Evolutionary conservation across 2,329 filamentous ascomycete genomes (phyloP).

Genomic region (Trichophyton verrucosum): DNA sequence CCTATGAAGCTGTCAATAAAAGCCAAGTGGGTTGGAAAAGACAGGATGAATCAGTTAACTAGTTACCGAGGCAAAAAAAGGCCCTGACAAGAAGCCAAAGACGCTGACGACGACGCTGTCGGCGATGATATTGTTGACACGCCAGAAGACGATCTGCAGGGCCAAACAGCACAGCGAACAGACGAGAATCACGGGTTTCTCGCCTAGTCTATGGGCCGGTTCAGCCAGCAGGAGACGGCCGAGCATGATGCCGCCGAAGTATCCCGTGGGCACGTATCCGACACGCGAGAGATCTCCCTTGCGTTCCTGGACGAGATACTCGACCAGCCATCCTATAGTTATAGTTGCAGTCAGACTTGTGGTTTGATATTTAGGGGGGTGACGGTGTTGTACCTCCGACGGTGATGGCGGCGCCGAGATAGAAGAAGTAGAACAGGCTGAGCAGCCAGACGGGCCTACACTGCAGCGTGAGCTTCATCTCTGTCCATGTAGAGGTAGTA

Average conservation of each 20-base stretch:
- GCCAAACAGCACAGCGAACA: slow-evolving; percentile 43
- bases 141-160: slow-evolving; percentile 49
- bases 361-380: background rate
- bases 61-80: slow-evolving; percentile 44
- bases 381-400: slow-evolving; percentile 44
- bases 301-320: slow-evolving; percentile 50
- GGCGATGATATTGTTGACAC: slow-evolving; percentile 34
- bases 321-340: slow-evolving; percentile 47
- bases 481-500: slow-evolving; percentile 7
- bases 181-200: slow-evolving; percentile 44
- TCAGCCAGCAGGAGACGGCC: slow-evolving; percentile 47
- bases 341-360: background rate
- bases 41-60: too few relatives aligned
- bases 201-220: slow-evolving; percentile 47
- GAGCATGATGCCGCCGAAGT: slow-evolving; percentile 46
- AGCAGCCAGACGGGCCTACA: slow-evolving; percentile 53
- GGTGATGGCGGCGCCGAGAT: slow-evolving; percentile 60
- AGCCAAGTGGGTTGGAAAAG: too few relatives aligned
- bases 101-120: slow-evolving; percentile 44
- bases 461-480: slow-evolving; percentile 20
- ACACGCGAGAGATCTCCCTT: slow-evolving; percentile 44
- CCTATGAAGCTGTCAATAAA: slow-evolving; percentile 23
- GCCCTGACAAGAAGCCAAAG: slow-evolving; percentile 47
- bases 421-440: slow-evolving; percentile 61
- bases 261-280: slow-evolving; percentile 51